phyloP scores from a whole-genome alignment of 106 monocot genomes.

The Dioscorea dumetorum region DNA sequence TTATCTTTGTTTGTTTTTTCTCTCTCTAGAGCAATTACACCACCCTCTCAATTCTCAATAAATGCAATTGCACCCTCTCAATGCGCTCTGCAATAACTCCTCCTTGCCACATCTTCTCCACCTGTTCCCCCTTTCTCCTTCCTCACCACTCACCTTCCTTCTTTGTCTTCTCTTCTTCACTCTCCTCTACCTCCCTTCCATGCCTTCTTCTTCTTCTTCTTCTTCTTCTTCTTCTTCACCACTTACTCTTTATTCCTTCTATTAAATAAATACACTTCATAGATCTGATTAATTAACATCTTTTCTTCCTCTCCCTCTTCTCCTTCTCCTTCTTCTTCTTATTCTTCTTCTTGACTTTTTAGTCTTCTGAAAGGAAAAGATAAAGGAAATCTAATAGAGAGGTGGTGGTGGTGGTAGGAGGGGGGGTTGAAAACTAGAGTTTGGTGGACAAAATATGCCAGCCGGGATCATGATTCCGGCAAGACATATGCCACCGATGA shows the following conservation, averaged over 20 bases:
- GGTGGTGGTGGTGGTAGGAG: neutral
- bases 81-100: constrained; percentile 77
- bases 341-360: neutral
- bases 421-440: constrained; percentile 27
- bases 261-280: neutral
- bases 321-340: neutral
- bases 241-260: neutral
- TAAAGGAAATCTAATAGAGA: constrained; percentile 13
- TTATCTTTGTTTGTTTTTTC: constrained; percentile 16
- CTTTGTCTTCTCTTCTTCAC: constrained; percentile 1
- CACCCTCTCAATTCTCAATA: constrained; percentile 38
- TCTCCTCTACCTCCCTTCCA: neutral
- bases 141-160: constrained; percentile 10
- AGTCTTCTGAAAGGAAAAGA: neutral
- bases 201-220: constrained; percentile 1
- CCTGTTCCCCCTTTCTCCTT: constrained; percentile 22
- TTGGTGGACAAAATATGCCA: constrained; percentile 37
- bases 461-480: constrained; percentile 83
- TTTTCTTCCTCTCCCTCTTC: constrained; percentile 2
- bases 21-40: constrained; percentile 21
- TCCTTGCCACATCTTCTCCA: constrained; percentile 29
- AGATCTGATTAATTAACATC: neutral
- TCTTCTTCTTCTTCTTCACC: neutral
- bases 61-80: constrained; percentile 98
- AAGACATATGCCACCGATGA: constrained; percentile 46